Conservation (phyloP, 2,329 filamentous ascomycete species). For the Pseudonectria buxi region DNA sequence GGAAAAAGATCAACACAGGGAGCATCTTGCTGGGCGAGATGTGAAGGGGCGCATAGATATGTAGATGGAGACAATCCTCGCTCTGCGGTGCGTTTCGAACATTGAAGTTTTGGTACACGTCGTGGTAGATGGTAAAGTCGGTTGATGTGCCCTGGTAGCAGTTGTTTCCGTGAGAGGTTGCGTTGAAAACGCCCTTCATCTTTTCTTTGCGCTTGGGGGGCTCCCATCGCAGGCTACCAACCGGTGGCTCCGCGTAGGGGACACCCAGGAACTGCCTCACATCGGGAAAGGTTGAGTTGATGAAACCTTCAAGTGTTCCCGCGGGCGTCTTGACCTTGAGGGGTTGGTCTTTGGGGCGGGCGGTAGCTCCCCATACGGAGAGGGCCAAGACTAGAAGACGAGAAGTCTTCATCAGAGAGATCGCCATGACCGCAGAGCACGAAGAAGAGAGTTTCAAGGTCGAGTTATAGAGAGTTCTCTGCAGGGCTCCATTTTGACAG, state of each 20-base stretch:
- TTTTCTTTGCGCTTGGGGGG: conserved; percentile 24
- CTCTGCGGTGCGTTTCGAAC: conserved; percentile 27
- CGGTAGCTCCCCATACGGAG: no score
- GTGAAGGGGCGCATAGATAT: conserved; percentile 25
- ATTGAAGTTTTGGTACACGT: conserved; percentile 30
- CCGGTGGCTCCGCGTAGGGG: conserved; percentile 51
- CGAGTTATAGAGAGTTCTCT: no score
- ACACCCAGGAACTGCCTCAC: conserved; percentile 28
- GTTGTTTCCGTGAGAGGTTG: conserved; percentile 21
- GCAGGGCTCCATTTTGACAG: no score
- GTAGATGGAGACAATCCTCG: conserved; percentile 30
- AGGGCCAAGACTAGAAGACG: no score
- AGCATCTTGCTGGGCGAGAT: conserved; percentile 11
- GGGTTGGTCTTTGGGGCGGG: not conserved
- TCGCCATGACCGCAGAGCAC: no score
- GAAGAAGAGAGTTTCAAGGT: no score
- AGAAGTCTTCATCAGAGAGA: no score
- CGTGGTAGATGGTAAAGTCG: conserved; percentile 29
- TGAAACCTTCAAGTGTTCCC: conserved; percentile 9
- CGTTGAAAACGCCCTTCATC: conserved; percentile 17
- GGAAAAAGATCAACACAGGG: conserved; percentile 18
- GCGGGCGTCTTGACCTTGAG: conserved; percentile 8
- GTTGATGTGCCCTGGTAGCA: conserved; percentile 21
- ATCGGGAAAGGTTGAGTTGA: conserved; percentile 9
- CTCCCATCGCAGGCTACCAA: conserved; percentile 41